These are phyloP conservation scores for Pyrenula massariospora DNA, from an alignment of 495 filamentous ascomycete genomes.

Conservation along the genomic window DNA sequence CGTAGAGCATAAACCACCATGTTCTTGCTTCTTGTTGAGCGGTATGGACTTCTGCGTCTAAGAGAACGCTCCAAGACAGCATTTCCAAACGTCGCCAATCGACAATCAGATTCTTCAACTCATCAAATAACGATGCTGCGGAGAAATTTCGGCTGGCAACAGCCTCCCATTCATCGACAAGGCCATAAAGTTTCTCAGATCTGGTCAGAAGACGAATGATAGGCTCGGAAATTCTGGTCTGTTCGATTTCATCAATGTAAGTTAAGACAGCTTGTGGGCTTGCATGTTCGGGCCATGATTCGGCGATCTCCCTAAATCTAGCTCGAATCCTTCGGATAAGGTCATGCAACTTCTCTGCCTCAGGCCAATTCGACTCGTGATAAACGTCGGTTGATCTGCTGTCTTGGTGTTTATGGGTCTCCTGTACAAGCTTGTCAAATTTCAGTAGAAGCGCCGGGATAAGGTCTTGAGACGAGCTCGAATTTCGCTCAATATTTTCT, in stretches of 20 bases:
- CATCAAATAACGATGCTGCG: constrained; percentile 54
- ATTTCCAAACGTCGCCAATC: constrained; percentile 85
- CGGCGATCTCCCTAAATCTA: constrained; percentile 60
- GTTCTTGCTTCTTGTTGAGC: constrained; percentile 63
- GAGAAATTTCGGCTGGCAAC: constrained; percentile 75
- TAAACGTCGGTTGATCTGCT: neutral
- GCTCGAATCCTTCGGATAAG: constrained; percentile 53
- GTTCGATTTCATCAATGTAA: constrained; percentile 60
- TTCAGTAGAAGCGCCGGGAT: neutral
- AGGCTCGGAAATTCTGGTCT: constrained; percentile 70
- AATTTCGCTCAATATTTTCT: neutral
- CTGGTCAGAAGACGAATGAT: constrained; percentile 73
- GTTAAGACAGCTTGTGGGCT: constrained; percentile 64
- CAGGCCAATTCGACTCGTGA: constrained; percentile 12
- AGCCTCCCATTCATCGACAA: constrained; percentile 84
- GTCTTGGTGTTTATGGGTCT: neutral
- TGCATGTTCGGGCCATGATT: constrained; percentile 60
- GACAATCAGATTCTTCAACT: constrained; percentile 63
- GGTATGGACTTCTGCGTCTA: constrained; percentile 71
- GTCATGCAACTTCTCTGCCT: constrained; percentile 57
- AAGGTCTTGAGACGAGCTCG: neutral
- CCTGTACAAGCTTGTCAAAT: neutral
- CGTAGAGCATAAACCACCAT: constrained; percentile 97
- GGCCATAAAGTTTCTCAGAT: constrained; percentile 70
- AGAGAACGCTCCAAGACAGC: constrained; percentile 79